phyloP scores from a whole-genome alignment of 1,139 yeast species.

The Blastobotrys illinoisensis region DNA sequence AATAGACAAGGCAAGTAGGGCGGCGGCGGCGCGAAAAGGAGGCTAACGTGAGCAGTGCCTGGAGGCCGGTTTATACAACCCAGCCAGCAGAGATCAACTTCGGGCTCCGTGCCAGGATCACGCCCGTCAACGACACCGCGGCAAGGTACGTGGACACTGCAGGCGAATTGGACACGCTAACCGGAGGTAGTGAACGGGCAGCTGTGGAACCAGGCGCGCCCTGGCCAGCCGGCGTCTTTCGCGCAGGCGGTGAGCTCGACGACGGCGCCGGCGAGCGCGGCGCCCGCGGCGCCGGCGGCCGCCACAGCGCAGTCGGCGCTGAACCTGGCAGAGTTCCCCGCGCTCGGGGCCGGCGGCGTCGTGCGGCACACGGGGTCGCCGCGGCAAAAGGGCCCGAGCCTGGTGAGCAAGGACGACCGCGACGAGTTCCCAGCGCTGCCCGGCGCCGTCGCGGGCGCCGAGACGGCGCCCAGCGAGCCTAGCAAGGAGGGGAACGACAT shows the following conservation, averaged over 20 bases:
- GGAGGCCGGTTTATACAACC: neutral
- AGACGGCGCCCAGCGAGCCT: slow-evolving; percentile 1
- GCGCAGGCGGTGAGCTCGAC: slow-evolving; percentile 19
- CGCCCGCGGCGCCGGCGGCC: slow-evolving; percentile 13
- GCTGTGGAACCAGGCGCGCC: slow-evolving; percentile 12
- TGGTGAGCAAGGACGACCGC: neutral
- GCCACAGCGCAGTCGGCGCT: slow-evolving; percentile 13
- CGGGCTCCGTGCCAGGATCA: neutral
- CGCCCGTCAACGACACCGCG: neutral
- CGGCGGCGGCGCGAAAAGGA: neutral
- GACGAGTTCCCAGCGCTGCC: slow-evolving; percentile 25
- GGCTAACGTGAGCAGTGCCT: neutral
- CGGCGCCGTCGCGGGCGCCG: slow-evolving; percentile 12
- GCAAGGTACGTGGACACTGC: neutral
- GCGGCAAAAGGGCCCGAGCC: neutral
- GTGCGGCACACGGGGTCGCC: slow-evolving; percentile 10
- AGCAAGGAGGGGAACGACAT: slow-evolving; percentile 17
- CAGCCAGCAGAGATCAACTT: neutral
- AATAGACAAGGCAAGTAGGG: neutral
- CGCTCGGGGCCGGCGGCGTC: slow-evolving; percentile 17
- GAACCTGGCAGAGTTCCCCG: slow-evolving; percentile 29
- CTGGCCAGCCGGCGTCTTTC: slow-evolving; percentile 11
- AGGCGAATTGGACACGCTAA: neutral
- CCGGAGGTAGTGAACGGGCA: slow-evolving; percentile 9
- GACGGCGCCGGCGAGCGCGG: slow-evolving; percentile 5